phyloP scores from a whole-genome alignment of 1,284 basidiomycete genomes.

The Xerocomus nothofagi region DNA sequence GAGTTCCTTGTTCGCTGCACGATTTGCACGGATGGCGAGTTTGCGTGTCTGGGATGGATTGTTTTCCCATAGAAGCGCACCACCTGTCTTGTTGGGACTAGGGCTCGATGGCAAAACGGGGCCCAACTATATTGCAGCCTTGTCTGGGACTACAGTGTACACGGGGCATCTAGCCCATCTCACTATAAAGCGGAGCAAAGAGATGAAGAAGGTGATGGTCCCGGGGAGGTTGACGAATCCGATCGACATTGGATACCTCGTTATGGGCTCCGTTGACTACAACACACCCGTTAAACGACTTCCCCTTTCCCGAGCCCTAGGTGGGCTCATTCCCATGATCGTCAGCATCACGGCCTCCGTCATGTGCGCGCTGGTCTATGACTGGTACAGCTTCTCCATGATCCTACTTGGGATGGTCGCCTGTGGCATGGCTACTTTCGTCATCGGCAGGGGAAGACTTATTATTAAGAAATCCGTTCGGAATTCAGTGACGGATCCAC shows the following conservation, averaged over 20 bases:
- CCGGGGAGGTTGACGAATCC: constrained; percentile 23
- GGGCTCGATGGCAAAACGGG: constrained; percentile 29
- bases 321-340: constrained; percentile 20
- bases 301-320: constrained; percentile 6
- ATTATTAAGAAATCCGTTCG: constrained; percentile 16
- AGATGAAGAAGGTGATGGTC: constrained; percentile 8
- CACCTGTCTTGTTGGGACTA: constrained; percentile 19
- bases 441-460: constrained; percentile 26
- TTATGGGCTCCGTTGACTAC: constrained; percentile 21
- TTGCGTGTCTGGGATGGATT: constrained; percentile 24
- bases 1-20: constrained; percentile 27
- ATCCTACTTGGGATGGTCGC: constrained; percentile 34
- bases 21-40: constrained; percentile 31
- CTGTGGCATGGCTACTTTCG: constrained; percentile 27
- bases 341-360: constrained; percentile 22
- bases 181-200: constrained; percentile 19
- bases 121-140: constrained; percentile 27
- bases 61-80: constrained; percentile 16
- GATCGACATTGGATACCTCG: constrained; percentile 23
- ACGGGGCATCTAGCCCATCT: constrained; percentile 31
- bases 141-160: constrained; percentile 28
- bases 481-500: constrained; percentile 21
- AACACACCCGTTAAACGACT: constrained; percentile 10
- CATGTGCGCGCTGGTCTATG: constrained; percentile 21
- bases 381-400: constrained; percentile 33